phyloP scores from a whole-genome alignment of 106 monocot genomes.

The Narthecium ossifragum region DNA sequence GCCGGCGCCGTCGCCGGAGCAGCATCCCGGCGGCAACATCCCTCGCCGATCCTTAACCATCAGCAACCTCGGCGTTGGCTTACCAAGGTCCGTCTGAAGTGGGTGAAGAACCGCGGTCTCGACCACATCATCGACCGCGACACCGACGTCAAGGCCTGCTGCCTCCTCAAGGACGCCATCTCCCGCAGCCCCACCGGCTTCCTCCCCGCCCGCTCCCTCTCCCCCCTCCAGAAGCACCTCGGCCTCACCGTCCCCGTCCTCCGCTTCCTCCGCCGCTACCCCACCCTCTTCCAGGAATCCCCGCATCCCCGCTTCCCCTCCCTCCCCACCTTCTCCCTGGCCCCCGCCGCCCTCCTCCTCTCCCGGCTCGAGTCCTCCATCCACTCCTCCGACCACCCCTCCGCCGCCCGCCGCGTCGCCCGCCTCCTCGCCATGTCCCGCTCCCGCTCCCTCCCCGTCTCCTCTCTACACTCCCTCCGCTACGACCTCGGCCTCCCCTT shows the following conservation, averaged over 20 bases:
- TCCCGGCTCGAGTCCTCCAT: conserved; percentile 29
- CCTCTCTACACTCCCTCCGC: conserved; percentile 29
- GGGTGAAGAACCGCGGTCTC: conserved; percentile 81
- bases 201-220: conserved; percentile 52
- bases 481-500: conserved; percentile 61
- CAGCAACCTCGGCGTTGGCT: conserved; percentile 2
- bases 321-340: conserved; percentile 63
- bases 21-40: no score
- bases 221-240: conserved; percentile 61
- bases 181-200: conserved; percentile 29
- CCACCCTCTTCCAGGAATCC: conserved; percentile 66
- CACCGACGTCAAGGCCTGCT: conserved; percentile 70
- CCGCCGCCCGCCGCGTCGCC: conserved; percentile 30
- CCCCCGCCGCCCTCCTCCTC: conserved; percentile 40
- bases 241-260: conserved; percentile 84
- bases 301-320: conserved; percentile 64
- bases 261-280: conserved; percentile 94
- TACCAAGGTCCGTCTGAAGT: conserved; percentile 69
- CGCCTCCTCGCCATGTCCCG: conserved; percentile 50
- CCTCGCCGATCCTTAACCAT: no score
- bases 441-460: conserved; percentile 43
- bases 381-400: conserved; percentile 12
- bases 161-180: conserved; percentile 68
- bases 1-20: no score
- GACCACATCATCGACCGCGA: conserved; percentile 96